Percentiles rank a stretch among this genome's conserved stretches.
These are phyloP conservation scores for Cladosporium sp. DNA, from an alignment of 2,329 filamentous ascomycete species.

Conservation along the genomic window DNA sequence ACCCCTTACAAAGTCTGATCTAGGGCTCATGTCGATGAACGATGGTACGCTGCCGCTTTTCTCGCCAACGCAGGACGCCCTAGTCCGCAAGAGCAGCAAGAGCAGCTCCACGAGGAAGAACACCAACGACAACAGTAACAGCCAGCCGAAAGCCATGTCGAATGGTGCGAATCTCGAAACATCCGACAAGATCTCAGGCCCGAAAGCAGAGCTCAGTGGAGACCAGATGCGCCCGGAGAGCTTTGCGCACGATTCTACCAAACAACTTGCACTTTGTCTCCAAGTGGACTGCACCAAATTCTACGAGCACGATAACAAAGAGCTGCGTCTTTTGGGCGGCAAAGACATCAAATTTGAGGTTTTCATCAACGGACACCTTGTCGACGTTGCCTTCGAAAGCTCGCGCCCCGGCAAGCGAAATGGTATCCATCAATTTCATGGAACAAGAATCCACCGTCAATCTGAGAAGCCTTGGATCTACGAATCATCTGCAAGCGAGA, in stretches of 20 bases:
- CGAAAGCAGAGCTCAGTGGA: background rate
- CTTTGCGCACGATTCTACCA: background rate
- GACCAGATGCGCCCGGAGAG: background rate
- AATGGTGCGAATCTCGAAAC: background rate
- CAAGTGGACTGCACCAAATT: conserved; percentile 13
- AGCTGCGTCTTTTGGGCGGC: background rate
- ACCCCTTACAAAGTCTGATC: background rate
- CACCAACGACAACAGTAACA: no score
- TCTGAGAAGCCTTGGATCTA: conserved; percentile 45
- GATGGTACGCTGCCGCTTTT: background rate
- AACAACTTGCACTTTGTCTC: conserved; percentile 2
- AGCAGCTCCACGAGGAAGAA: background rate
- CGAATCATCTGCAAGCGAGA: conserved; percentile 1
- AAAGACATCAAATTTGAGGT: conserved; percentile 44
- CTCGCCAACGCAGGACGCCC: background rate
- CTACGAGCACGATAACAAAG: background rate
- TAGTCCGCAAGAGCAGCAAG: background rate
- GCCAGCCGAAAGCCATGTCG: background rate
- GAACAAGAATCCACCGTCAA: conserved; percentile 35
- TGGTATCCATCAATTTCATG: conserved; percentile 32
- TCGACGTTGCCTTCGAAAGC: conserved; percentile 17
- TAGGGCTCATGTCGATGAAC: background rate
- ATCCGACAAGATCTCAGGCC: background rate
- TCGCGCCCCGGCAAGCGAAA: conserved; percentile 2
- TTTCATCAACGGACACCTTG: conserved; percentile 44